Evolutionary conservation across 1,284 basidiomycete genomes (phyloP), one percentile per base, ranked within the genome.

Genomic region (Mycosarcoma mackinlayi): DNA sequence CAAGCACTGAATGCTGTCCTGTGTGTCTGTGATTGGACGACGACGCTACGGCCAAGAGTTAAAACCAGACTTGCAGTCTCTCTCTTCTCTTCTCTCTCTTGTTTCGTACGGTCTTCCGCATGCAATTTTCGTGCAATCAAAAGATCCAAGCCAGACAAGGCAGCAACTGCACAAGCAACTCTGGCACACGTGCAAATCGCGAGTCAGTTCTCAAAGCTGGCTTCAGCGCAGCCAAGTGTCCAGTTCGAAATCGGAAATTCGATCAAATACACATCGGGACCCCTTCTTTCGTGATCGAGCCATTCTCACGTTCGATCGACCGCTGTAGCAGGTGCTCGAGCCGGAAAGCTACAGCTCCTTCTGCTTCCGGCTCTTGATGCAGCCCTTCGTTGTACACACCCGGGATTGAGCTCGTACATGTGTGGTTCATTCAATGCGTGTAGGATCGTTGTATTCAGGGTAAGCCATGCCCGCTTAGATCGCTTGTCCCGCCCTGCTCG

Each of bases 101-200:
- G 54, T 58, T 58, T 64, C 61, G 61, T 64, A 64, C 61, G 61
- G 61, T 37, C 34, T 47, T 54, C 42, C 52, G 52, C 42, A 54
- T 54, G 52, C 44, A 45, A 19, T 49, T 49, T 39, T 16, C 13
- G 8, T 13, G 19, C 1, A 38, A 10, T 30, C 9, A 6, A 40
- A 33, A 33, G 11, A 25, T 23, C 8, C 37, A 19, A 38, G 18
- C 28, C 37, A 31, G 19, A 19, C 28, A 38, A 38, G 38, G 48
- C 37, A 25, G 25, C 18, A 28, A 6, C 35, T 14, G 13, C 14
- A 33, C 6, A n/a, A n/a, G n/a, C n/a, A n/a, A n/a, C n/a, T n/a
- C n/a, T n/a, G n/a, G n/a, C n/a, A n/a, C n/a, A n/a, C n/a, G n/a
- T n/a, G n/a, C n/a, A n/a, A n/a, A n/a, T n/a, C n/a, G n/a, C n/a